Evolutionary conservation across 164 flowering plant species (phyloP).

Genomic region (Vitis riparia): DNA sequence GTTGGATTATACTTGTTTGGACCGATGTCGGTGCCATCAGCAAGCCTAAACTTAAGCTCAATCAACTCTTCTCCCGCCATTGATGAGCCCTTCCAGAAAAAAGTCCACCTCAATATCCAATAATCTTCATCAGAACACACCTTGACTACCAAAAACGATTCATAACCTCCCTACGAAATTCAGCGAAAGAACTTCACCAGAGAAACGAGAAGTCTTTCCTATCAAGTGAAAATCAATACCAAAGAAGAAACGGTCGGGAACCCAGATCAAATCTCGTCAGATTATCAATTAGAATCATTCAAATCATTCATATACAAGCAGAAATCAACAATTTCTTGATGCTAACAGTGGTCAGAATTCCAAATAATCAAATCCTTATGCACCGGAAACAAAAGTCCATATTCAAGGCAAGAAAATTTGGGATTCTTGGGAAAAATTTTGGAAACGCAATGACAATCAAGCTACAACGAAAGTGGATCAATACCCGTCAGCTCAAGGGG

Average conservation of each 20-base stretch:
- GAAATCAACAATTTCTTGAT: no score
- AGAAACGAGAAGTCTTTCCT: not conserved
- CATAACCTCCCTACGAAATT: slow-evolving; percentile 2
- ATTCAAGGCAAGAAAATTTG: no score
- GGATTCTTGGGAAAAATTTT: not conserved
- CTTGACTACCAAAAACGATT: no score
- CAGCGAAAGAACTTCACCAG: not conserved
- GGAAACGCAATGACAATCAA: not conserved
- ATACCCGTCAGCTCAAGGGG: not conserved
- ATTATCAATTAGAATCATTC: not conserved
- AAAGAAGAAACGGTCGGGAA: not conserved
- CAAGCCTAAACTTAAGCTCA: slow-evolving; percentile 73
- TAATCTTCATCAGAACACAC: no score
- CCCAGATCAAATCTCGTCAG: slow-evolving; percentile 21
- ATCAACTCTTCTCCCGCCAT: slow-evolving; percentile 63
- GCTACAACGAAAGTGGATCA: not conserved
- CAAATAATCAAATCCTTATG: no score
- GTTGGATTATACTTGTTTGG: slow-evolving; percentile 56
- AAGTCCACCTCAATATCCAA: no score
- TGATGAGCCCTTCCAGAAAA: no score
- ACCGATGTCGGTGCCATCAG: slow-evolving; percentile 74
- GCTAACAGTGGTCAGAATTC: no score
- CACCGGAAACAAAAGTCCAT: no score
- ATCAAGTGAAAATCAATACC: not conserved
- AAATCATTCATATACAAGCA: not conserved